phyloP scores from a whole-genome alignment of 495 filamentous ascomycete species.

The Hyphodiscus hymeniophilus region DNA sequence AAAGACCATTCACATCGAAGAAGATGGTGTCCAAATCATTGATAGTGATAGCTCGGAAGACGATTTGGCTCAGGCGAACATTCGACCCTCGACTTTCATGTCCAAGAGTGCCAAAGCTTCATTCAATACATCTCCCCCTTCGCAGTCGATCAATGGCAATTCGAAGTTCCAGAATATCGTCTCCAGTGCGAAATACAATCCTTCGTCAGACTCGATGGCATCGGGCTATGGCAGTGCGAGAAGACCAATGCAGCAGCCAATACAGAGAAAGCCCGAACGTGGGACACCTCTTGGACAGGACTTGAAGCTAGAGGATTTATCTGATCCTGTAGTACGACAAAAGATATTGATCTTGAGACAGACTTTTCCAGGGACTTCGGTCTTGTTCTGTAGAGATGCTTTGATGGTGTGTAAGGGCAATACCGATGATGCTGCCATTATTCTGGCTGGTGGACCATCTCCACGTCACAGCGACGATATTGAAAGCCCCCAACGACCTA shows the following conservation, averaged over 20 bases:
- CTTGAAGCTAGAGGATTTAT: conserved; percentile 45
- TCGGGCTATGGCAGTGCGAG: conserved; percentile 12
- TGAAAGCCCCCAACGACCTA: conserved; percentile 1
- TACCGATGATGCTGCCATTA: conserved; percentile 50
- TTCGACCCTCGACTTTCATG: conserved; percentile 61
- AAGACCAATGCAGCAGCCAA: conserved; percentile 21
- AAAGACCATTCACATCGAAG: conserved; percentile 14
- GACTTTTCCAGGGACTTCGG: conserved; percentile 42
- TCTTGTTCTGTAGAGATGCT: conserved; percentile 43
- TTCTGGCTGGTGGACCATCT: conserved; percentile 33
- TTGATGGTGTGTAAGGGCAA: conserved; percentile 44
- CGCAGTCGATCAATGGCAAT: conserved; percentile 13
- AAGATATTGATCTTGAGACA: conserved; percentile 49
- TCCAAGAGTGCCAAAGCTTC: conserved; percentile 11
- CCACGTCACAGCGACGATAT: conserved; percentile 29
- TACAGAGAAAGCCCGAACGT: conserved; percentile 41
- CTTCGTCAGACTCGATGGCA: not conserved
- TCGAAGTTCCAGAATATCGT: conserved; percentile 14
- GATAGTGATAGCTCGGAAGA: conserved; percentile 7
- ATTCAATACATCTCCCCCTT: not conserved
- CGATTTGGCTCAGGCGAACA: conserved; percentile 24
- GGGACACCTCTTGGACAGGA: conserved; percentile 42
- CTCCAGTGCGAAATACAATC: conserved; percentile 10
- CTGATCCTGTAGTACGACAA: conserved; percentile 38
- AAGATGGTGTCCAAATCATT: not conserved